Conservation (phyloP, 768 basidiomycete genomes). For the Cubamyces lactineus region DNA sequence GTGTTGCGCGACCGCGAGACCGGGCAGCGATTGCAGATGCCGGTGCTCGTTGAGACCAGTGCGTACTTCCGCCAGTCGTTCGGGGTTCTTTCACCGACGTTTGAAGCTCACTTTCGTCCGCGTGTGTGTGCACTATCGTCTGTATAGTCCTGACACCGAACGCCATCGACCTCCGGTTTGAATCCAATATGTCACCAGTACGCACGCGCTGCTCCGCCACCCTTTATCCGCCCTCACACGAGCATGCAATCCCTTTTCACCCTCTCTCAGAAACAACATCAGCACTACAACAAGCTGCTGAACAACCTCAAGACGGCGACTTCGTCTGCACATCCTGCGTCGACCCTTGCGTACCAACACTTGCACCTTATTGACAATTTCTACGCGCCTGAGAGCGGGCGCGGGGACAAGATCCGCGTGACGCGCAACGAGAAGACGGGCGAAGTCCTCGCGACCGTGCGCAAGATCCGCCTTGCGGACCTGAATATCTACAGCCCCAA, state of each 20-base stretch:
- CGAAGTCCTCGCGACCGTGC: constrained; percentile 66
- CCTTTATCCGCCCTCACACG: background rate
- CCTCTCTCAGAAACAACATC: constrained; percentile 72
- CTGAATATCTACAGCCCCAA: constrained; percentile 88
- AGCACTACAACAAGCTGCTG: constrained; percentile 83
- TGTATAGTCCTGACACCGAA: constrained; percentile 68
- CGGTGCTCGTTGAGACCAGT: constrained; percentile 87
- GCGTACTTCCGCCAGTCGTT: constrained; percentile 36
- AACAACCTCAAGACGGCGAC: constrained; percentile 75
- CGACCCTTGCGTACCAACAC: constrained; percentile 76
- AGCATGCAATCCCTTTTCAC: background rate
- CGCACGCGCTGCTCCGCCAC: constrained; percentile 26
- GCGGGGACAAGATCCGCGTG: constrained; percentile 72
- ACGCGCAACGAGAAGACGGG: constrained; percentile 80
- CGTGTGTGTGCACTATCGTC: background rate
- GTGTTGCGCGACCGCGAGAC: constrained; percentile 60
- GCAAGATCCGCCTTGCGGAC: constrained; percentile 84
- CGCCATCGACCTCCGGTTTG: constrained; percentile 69
- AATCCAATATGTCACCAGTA: constrained; percentile 91
- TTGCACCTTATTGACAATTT: constrained; percentile 80
- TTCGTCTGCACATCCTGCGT: constrained; percentile 53
- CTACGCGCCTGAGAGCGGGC: constrained; percentile 49
- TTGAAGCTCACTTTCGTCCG: background rate
- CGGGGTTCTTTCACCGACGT: background rate
- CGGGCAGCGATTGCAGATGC: constrained; percentile 64